Evolutionary conservation across 352 stramenopile genomes (phyloP).

Genomic region (Globisporangium sylvaticum): DNA sequence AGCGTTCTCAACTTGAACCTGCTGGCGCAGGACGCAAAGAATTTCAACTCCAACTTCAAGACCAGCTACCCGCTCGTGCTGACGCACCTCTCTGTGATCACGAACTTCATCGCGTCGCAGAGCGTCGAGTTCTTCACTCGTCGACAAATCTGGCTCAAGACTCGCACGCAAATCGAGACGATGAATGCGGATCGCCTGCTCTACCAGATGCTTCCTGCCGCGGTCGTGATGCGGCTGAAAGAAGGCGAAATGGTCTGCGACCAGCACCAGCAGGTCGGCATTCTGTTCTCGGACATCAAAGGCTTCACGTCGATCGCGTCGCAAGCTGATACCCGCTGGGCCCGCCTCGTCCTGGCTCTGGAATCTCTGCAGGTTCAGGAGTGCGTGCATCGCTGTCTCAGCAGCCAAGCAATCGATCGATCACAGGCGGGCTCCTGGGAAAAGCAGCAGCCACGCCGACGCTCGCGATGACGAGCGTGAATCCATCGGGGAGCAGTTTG

Average conservation of each 20-base stretch:
- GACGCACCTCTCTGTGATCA: slow-evolving; percentile 74
- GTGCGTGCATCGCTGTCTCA: slow-evolving; percentile 13
- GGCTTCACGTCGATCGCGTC: slow-evolving; percentile 90
- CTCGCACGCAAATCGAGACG: slow-evolving; percentile 74
- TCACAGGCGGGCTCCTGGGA: background rate
- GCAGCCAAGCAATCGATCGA: slow-evolving; percentile 8
- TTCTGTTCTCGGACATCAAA: slow-evolving; percentile 91
- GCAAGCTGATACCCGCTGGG: slow-evolving; percentile 40
- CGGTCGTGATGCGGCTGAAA: slow-evolving; percentile 83
- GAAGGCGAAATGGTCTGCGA: slow-evolving; percentile 82
- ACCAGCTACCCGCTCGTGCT: slow-evolving; percentile 78
- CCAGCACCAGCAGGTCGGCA: slow-evolving; percentile 82
- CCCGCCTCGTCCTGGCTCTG: background rate
- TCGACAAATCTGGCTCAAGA: slow-evolving; percentile 84
- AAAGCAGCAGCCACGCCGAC: background rate
- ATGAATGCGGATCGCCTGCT: slow-evolving; percentile 80
- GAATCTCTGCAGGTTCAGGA: background rate
- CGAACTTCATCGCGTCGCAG: slow-evolving; percentile 76
- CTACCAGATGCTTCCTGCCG: slow-evolving; percentile 85
- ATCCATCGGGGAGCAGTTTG: background rate
- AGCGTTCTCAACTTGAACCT: slow-evolving; percentile 40
- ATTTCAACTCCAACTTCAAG: slow-evolving; percentile 77
- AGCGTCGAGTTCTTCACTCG: slow-evolving; percentile 81
- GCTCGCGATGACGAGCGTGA: background rate
- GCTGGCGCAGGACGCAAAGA: slow-evolving; percentile 43